Conservation (phyloP, 2,329 filamentous ascomycete genomes). For the Proliferodiscus dingleyae region DNA sequence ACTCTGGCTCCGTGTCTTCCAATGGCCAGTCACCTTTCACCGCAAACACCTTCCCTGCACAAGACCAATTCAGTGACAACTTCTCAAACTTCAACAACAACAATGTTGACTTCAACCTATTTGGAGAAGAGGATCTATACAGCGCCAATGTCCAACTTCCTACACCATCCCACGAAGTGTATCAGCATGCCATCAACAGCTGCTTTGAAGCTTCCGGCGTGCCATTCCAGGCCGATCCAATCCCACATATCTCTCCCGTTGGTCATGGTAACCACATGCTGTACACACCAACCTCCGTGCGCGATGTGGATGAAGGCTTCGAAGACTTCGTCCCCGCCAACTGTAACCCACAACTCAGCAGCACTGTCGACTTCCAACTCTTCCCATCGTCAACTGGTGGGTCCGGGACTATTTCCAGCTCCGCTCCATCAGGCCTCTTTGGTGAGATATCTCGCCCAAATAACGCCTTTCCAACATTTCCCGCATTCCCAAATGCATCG, state of each 20-base stretch:
- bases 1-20: conserved; percentile 20
- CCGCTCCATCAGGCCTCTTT: conserved; percentile 24
- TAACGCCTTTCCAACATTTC: too few species aligned
- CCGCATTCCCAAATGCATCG: conserved; percentile 18
- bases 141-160: conserved; percentile 53
- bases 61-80: conserved; percentile 47
- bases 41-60: conserved; percentile 40
- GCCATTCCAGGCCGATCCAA: conserved; percentile 25
- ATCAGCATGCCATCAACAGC: conserved; percentile 32
- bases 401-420: conserved; percentile 20
- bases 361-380: conserved; percentile 27
- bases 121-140: conserved; percentile 56
- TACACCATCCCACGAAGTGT: conserved; percentile 40
- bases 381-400: conserved; percentile 25
- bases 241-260: conserved; percentile 60
- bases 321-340: conserved; percentile 24
- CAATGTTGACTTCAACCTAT: conserved; percentile 50
- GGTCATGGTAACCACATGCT: conserved; percentile 66
- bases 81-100: conserved; percentile 48
- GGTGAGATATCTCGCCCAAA: conserved; percentile 24
- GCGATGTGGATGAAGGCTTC: conserved; percentile 54
- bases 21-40: conserved; percentile 31
- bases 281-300: conserved; percentile 59
- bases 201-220: conserved; percentile 29
- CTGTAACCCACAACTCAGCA: conserved; percentile 14